Percentiles rank a stretch among this genome's conserved stretches.
Conservation (phyloP, 352 stramenopile species). For the Proteromonas lacertae region DNA sequence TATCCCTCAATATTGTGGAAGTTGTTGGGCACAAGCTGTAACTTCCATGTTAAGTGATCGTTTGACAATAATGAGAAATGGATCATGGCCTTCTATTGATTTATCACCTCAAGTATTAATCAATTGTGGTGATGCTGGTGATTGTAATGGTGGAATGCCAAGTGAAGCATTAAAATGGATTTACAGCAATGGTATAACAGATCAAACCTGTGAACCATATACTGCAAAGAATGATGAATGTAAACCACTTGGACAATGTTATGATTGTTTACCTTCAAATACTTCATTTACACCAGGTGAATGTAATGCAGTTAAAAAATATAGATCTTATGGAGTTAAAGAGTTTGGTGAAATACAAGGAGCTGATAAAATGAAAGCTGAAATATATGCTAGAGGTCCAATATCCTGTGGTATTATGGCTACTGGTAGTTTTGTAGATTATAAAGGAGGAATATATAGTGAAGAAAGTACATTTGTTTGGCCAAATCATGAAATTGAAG, state of each 20-base stretch:
- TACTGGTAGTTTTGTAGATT: neutral
- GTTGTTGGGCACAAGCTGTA: too few relatives aligned
- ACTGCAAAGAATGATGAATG: conserved; percentile 10
- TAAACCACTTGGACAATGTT: too few relatives aligned
- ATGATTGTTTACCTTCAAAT: too few relatives aligned
- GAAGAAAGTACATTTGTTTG: neutral
- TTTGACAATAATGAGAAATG: too few relatives aligned
- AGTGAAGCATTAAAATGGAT: conserved; percentile 26
- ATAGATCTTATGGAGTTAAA: conserved; percentile 46
- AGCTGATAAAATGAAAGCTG: conserved; percentile 46
- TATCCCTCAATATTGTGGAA: too few relatives aligned
- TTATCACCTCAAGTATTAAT: conserved; percentile 3
- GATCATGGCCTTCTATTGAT: too few relatives aligned
- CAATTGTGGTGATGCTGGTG: conserved; percentile 4
- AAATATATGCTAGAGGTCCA: conserved; percentile 48
- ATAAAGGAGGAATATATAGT: neutral
- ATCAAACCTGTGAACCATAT: conserved; percentile 58
- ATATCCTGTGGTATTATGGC: conserved; percentile 48
- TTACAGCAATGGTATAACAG: conserved; percentile 43
- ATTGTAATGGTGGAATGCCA: conserved; percentile 4
- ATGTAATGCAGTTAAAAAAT: conserved; percentile 19
- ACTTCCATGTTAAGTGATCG: too few relatives aligned
- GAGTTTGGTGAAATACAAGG: conserved; percentile 38
- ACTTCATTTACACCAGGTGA: too few relatives aligned
- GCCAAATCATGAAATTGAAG: neutral